Conservation (phyloP, 177 flowering plant genomes). For the Tripterygium wilfordii region DNA sequence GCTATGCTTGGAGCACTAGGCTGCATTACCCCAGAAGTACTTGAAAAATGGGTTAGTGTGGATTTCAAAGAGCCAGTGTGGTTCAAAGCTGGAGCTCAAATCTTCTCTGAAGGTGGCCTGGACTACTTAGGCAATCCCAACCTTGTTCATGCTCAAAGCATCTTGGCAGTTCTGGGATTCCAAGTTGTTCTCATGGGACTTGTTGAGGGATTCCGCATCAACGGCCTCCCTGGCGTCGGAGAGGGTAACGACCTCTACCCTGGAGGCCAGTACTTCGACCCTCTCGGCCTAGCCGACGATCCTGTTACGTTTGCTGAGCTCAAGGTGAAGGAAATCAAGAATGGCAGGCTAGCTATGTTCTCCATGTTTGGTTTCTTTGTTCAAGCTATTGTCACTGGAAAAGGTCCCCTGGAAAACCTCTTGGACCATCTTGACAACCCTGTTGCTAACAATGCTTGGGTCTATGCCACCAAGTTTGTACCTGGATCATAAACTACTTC, state of each 20-base stretch:
- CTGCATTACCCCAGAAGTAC: constrained; percentile 91
- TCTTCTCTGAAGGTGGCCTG: constrained; percentile 88
- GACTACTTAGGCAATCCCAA: constrained; percentile 98
- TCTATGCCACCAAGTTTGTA: constrained; percentile 90
- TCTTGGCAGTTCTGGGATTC: constrained; percentile 80
- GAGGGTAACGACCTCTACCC: constrained; percentile 92
- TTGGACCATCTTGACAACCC: constrained; percentile 93
- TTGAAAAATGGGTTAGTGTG: constrained; percentile 76
- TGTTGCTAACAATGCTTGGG: constrained; percentile 33
- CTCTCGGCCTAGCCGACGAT: constrained; percentile 91
- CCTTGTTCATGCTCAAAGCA: constrained; percentile 97
- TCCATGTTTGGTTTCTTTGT: constrained; percentile 97
- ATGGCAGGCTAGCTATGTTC: constrained; percentile 93
- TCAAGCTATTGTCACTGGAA: constrained; percentile 92
- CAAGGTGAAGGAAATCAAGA: constrained; percentile 96
- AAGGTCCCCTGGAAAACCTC: constrained; percentile 92
- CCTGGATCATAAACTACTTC: constrained; percentile 63
- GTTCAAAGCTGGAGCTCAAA: constrained; percentile 98
- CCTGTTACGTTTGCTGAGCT: constrained; percentile 88
- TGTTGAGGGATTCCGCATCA: constrained; percentile 88
- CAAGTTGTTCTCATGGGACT: constrained; percentile 97
- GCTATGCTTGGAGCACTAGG: constrained; percentile 86
- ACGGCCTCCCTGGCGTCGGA: constrained; percentile 83
- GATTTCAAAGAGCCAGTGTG: constrained; percentile 94
- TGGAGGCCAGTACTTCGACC: constrained; percentile 92